Evolutionary conservation across 345 rosid genomes (phyloP).

Genomic region (Ceriops zippeliana): DNA sequence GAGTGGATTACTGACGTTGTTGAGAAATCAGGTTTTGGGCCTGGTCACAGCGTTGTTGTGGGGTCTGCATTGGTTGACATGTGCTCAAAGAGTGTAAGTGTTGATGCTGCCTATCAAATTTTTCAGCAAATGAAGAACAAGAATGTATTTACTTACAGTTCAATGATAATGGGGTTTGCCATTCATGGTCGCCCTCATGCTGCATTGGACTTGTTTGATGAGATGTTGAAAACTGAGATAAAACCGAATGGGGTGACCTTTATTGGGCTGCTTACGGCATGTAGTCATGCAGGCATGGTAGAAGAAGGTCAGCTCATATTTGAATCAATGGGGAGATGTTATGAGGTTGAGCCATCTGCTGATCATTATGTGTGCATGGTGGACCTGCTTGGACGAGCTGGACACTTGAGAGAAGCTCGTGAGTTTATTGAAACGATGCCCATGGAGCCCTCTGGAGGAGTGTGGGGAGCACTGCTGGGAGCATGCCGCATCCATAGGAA

Average conservation of each 20-base stretch:
- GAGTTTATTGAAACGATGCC: constrained; percentile 57
- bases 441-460: constrained; percentile 51
- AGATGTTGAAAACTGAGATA: constrained; percentile 49
- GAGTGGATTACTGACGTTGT: constrained; percentile 46
- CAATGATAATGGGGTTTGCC: constrained; percentile 81
- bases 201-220: constrained; percentile 55
- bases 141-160: constrained; percentile 73
- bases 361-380: constrained; percentile 79
- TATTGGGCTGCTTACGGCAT: constrained; percentile 75
- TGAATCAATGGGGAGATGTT: constrained; percentile 50
- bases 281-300: constrained; percentile 59
- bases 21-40: constrained; percentile 33
- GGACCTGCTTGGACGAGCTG: constrained; percentile 78
- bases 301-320: constrained; percentile 59
- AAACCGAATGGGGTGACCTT: constrained; percentile 74
- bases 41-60: constrained; percentile 41
- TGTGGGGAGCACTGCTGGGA: constrained; percentile 93
- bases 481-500: constrained; percentile 62
- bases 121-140: constrained; percentile 50
- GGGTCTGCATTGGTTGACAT: constrained; percentile 80
- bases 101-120: constrained; percentile 56
- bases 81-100: constrained; percentile 78
- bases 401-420: constrained; percentile 62
- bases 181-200: constrained; percentile 63
- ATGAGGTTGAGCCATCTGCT: constrained; percentile 49